Base-by-base conservation (phyloP, 345 rosid species). In the Moringa oleifera region DNA sequence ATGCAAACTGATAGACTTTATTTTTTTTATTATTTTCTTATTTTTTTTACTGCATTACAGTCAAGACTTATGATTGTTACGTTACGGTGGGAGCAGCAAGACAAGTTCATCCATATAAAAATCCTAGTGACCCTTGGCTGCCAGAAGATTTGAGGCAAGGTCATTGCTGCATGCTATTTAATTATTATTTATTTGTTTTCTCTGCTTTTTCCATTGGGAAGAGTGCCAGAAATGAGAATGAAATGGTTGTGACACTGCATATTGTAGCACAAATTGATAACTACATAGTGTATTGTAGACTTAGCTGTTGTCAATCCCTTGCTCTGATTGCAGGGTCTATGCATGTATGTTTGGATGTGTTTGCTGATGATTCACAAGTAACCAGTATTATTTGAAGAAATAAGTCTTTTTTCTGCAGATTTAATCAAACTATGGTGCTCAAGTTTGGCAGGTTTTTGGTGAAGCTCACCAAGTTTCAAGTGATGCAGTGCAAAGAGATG, bases 71-170 rank as follows among this genome's bases (percentile, higher is more conserved):
- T 5, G 47, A 15, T 1, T 41, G 12, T 9, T 1, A 41, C 1
- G 37, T 33, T 33, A 11, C 1, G 12, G 12, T 41, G 63, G 58
- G 25, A 49, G 28, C 85, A 87, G 94, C 94, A 36, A 84, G 79
- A 70, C 90, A 82, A 76, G 94, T 87, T 67, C 94, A 87, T 71
- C 90, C 94, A 10, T 90, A 84, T 73, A 87, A 87, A 69, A 87
- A 87, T 76, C 94, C 80, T 16, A 70, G 79, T 55, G 94, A 87
- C 61, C 85, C 90, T 58, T 82, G 24, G 83, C 94, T 25, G 88
- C 94, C 18, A 82, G 79, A 66, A 79, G 80, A 46, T 87, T 87
- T 64, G 90, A 87, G 86, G 93, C 55, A 55, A 62, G 76, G 68
- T 4, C 17, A 41, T 31, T 22, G 6, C 13, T 65, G n/a, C n/a